Conservation (phyloP, 2,329 filamentous ascomycete species). For the Alternaria metachromatica region DNA sequence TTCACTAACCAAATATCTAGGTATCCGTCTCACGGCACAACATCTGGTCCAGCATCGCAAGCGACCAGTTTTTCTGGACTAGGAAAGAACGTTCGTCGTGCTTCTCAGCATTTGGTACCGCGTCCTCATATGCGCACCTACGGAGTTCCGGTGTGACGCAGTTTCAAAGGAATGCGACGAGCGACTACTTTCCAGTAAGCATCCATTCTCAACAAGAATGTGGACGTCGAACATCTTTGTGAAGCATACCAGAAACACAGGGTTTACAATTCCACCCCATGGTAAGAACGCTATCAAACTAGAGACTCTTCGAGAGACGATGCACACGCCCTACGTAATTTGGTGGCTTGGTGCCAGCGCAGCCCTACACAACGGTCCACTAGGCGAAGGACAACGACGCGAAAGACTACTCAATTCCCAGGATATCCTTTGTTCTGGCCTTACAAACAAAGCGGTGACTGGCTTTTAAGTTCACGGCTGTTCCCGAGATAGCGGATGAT, state of each 20-base stretch:
- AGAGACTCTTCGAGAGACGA: slow-evolving; percentile 4
- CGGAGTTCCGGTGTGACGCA: not conserved
- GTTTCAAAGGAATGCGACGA: not conserved
- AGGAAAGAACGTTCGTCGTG: not conserved
- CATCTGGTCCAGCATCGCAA: not conserved
- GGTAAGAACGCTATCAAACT: not conserved
- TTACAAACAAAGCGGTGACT: not conserved
- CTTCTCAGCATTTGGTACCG: not conserved
- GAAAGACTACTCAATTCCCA: not conserved
- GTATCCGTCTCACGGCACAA: not conserved
- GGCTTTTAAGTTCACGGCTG: not conserved
- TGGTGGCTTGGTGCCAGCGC: not conserved
- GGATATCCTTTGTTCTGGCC: not conserved
- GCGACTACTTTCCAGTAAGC: not conserved
- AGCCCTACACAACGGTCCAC: not conserved
- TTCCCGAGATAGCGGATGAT: slow-evolving; percentile 10
- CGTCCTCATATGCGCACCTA: not conserved
- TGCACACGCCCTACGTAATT: slow-evolving; percentile 10
- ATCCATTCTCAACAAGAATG: not conserved
- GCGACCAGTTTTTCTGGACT: not conserved
- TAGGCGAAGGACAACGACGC: not conserved
- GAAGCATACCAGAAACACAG: not conserved
- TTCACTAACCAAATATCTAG: not conserved
- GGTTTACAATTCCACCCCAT: not conserved
- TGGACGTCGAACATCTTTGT: not conserved